phyloP scores from a whole-genome alignment of 2,329 filamentous ascomycete genomes.

The Penicillium sp. region DNA sequence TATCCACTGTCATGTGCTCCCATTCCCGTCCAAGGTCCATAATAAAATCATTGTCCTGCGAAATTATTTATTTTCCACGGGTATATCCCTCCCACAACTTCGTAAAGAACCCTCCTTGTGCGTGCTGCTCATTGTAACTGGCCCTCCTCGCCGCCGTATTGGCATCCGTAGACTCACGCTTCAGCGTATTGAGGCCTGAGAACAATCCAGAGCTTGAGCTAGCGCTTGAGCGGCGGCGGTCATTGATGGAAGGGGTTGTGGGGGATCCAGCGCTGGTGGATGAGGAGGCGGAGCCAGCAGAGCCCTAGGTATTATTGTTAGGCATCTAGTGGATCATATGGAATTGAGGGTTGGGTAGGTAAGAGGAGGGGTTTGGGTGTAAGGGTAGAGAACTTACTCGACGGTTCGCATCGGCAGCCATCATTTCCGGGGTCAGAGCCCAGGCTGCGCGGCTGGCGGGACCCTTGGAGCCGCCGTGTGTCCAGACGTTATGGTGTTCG shows the following conservation, averaged over 20 bases:
- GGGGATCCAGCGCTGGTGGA: slow-evolving; percentile 9
- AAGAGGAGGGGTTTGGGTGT: neutral
- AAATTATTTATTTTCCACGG: slow-evolving; percentile 24
- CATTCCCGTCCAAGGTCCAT: neutral
- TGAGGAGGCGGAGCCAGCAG: slow-evolving; percentile 35
- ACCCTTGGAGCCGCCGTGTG: slow-evolving; percentile 36
- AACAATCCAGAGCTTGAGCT: slow-evolving; percentile 32
- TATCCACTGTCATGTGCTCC: neutral
- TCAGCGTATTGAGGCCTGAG: slow-evolving; percentile 48
- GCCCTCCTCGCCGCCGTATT: slow-evolving; percentile 41
- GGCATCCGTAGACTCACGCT: slow-evolving; percentile 47
- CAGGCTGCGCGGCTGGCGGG: slow-evolving; percentile 29
- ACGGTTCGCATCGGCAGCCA: slow-evolving; percentile 18
- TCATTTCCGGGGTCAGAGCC: slow-evolving; percentile 26
- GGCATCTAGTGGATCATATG: neutral
- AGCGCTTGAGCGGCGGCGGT: slow-evolving; percentile 36
- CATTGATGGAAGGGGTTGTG: slow-evolving; percentile 21
- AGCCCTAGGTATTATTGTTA: slow-evolving; percentile 27
- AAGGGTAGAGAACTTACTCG: slow-evolving; percentile 29
- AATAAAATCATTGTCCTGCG: too few species aligned
- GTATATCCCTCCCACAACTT: slow-evolving; percentile 50
- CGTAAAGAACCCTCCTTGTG: slow-evolving; percentile 42
- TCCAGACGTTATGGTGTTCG: slow-evolving; percentile 44
- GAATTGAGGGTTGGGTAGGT: neutral
- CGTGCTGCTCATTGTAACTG: slow-evolving; percentile 52